Percentiles rank a stretch among this genome's conserved stretches.
Evolutionary conservation across 805 yeast genomes (phyloP).

Genomic region (Maudiozyma turicensis): DNA sequence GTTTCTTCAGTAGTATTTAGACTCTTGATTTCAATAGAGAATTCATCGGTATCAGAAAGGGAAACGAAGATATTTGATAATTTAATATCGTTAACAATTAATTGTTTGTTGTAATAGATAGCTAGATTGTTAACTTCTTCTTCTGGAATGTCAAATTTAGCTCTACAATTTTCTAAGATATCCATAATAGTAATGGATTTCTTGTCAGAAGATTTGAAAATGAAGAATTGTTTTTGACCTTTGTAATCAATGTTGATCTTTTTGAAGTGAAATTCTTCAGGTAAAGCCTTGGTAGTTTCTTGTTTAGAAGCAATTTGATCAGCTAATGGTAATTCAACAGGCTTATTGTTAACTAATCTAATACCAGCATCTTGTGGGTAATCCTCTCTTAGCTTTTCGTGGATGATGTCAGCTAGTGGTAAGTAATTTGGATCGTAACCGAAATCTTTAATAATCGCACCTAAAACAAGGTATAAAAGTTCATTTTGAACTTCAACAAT

Average conservation of each 20-base stretch:
- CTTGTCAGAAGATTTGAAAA: constrained; percentile 3
- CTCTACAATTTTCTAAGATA: constrained; percentile 1
- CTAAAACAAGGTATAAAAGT: constrained; percentile 44
- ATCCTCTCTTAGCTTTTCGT: constrained; percentile 15
- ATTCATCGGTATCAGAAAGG: constrained; percentile 5
- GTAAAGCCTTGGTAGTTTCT: neutral
- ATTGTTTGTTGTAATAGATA: constrained; percentile 17
- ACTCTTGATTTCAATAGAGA: constrained; percentile 2
- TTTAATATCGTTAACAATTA: constrained; percentile 37
- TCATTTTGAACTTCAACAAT: constrained; percentile 6
- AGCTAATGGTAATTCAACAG: neutral
- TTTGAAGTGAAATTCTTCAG: neutral
- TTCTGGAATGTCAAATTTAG: constrained; percentile 1
- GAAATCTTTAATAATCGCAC: constrained; percentile 66
- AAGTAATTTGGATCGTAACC: constrained; percentile 61
- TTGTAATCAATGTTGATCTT: constrained; percentile 1
- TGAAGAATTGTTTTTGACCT: constrained; percentile 1
- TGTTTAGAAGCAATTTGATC: neutral
- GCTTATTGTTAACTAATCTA: neutral
- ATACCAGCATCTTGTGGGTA: neutral
- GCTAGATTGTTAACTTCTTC: constrained; percentile 9
- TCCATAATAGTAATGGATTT: constrained; percentile 1
- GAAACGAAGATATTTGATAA: constrained; percentile 37
- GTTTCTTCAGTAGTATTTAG: neutral
- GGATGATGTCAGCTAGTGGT: constrained; percentile 56